phyloP scores from a whole-genome alignment of 1,284 basidiomycete species.

The Rhodotorula sp. region DNA sequence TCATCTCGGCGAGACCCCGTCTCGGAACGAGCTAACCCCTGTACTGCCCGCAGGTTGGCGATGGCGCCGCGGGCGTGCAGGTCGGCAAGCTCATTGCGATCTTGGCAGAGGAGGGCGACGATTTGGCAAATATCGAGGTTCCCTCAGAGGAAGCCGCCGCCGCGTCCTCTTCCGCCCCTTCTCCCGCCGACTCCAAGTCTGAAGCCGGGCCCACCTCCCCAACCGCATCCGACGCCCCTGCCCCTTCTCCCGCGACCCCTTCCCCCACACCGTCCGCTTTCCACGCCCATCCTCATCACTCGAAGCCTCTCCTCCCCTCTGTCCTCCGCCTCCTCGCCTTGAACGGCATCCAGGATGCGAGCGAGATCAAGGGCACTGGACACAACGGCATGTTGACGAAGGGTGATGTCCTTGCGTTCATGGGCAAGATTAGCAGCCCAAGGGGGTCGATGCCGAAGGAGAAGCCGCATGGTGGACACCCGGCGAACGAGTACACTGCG shows the following conservation, averaged over 20 bases:
- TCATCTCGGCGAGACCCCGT: not conserved
- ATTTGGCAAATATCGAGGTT: conserved; percentile 47
- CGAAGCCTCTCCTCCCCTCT: conserved; percentile 47
- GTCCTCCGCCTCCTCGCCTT: conserved; percentile 48
- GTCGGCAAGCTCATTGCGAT: conserved; percentile 51
- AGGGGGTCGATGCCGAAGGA: conserved; percentile 34
- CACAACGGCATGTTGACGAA: conserved; percentile 51
- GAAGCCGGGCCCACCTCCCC: conserved; percentile 6
- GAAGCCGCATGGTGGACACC: conserved; percentile 25
- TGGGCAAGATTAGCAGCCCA: conserved; percentile 46
- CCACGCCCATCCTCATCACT: conserved; percentile 30
- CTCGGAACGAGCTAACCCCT: not conserved
- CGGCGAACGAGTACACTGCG: conserved; percentile 23
- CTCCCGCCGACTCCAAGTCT: conserved; percentile 14
- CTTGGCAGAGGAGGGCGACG: conserved; percentile 53
- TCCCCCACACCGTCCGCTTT: conserved; percentile 35
- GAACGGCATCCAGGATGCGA: conserved; percentile 45
- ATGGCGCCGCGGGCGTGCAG: conserved; percentile 48
- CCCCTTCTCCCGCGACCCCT: conserved; percentile 46
- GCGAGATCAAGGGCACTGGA: conserved; percentile 51
- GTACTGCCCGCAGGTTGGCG: conserved; percentile 30
- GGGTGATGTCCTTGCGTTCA: conserved; percentile 51
- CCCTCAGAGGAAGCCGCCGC: conserved; percentile 35
- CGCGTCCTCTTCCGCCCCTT: conserved; percentile 4
- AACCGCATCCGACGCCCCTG: conserved; percentile 34